phyloP scores from a whole-genome alignment of 352 stramenopile species.

The Pythium phragmiticola region DNA sequence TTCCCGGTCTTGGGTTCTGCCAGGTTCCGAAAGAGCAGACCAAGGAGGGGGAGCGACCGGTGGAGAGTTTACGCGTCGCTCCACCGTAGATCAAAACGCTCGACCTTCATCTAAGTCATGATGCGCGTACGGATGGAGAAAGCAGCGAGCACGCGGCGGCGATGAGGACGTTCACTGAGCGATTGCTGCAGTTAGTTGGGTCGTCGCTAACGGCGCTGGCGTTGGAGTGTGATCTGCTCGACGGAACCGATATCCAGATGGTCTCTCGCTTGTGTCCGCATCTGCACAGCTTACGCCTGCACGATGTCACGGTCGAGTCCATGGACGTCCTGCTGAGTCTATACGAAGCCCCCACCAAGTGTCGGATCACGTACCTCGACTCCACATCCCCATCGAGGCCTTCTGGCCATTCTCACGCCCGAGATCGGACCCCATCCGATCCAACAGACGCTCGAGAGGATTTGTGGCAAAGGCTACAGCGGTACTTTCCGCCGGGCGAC shows the following conservation, averaged over 20 bases:
- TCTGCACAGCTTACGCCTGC: not conserved
- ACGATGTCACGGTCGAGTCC: not conserved
- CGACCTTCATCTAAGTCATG: not conserved
- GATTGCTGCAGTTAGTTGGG: not conserved
- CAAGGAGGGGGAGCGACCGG: not conserved
- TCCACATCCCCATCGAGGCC: not conserved
- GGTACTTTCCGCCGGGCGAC: not conserved
- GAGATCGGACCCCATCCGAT: not conserved
- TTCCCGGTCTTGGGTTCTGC: not conserved
- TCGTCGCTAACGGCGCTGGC: not conserved
- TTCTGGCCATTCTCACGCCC: not conserved
- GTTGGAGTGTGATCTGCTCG: not conserved
- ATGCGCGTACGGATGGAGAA: not conserved
- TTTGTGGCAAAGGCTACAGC: not conserved
- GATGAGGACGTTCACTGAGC: not conserved
- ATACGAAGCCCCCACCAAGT: not conserved
- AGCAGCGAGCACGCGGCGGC: not conserved
- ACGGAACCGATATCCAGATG: not conserved
- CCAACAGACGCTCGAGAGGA: not conserved
- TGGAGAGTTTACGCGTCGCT: not conserved
- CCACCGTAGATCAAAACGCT: not conserved
- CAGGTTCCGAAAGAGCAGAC: not conserved
- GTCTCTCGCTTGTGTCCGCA: not conserved
- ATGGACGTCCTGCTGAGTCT: not conserved
- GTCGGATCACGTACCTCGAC: not conserved